Base-by-base conservation (phyloP, 192 early-diverging fungal species). In the Podila epigama region DNA sequence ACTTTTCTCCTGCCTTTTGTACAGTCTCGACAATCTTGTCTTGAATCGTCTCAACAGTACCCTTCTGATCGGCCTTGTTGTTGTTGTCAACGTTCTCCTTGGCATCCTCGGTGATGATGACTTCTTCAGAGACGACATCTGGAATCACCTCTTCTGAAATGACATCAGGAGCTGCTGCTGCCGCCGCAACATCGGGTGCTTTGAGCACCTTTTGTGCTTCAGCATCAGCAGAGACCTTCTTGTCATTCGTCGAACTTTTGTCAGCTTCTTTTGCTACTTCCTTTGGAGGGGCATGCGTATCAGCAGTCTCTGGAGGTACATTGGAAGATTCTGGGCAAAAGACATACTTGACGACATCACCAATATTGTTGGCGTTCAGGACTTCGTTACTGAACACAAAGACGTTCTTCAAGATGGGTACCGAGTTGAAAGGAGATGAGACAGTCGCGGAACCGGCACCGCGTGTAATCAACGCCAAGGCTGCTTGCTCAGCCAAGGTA, bases 331-430 rank as follows among this genome's bases (percentile, higher is more conserved):
- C 5, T 2, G 68, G 68, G 33, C 68, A 69, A 13, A 69, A 69
- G 39, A 69, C 68, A 50, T 44, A 54, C 53, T 62, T 69, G 51
- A 69, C 28, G 6, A 61, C 59, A 13, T 61, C 40, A 7, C 60
- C 68, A 42, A 70, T 32, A 27, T 58, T 35, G 35, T 63, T 62
- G 13, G 54, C 52, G n/a, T 28, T 70, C 32, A 70, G 28, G 22
- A 62, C 60, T 4, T 63, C 53, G 18, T 41, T 63, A 48, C 68
- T 70, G 54, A 62, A 70, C 4, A 60, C 59, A 63, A 70, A 63
- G 11, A 62, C 41, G 22, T 70, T 70, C 39, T 60, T 20, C 5
- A 70, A 25, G 15, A 70, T 51, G 0, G 68, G 68, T 1, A 70
- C 8, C n/a, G 32, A 33, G 5, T 51, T 52, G 40, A 70, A 70